Base-by-base conservation (phyloP, 768 basidiomycete species). In the Phanerochaete sordida region DNA sequence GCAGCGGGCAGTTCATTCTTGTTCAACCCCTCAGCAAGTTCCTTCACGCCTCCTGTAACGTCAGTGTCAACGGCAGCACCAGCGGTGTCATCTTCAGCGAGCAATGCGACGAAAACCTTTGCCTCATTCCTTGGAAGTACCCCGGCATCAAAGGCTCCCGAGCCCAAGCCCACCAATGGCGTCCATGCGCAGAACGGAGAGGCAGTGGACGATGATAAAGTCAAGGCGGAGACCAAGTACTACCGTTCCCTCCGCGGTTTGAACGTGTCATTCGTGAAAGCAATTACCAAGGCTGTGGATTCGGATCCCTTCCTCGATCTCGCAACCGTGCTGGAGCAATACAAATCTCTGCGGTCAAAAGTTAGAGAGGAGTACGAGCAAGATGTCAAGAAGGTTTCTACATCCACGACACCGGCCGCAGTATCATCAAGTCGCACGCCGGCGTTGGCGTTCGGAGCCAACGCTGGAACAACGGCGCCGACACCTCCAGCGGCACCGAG, bases 201-300 rank as follows among this genome's bases (percentile, higher is more conserved):
- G 16, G 45, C 59, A 0, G 63, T 65, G 13, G 64, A 64, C 13
- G 63, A 74, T 64, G 62, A 71, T 63, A 68, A 72, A 37, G 66
- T 74, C 31, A 64, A 65, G 16, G 62, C 66, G 26, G 77, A 79
- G 35, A 64, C 83, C 16, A 81, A 82, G 55, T 90, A 86, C 68
- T 90, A 84, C 73, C 82, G 75, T 43, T 81, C 84, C 26, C 79
- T 92, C n/a, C 85, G 90, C 35, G 90, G 89, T 15, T 78, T 92
- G 44, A 92, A 92, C 66, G 72, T 80, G 33, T 88, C 87, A 2
- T 76, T 91, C 61, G 69, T 88, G 24, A 74, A 80, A n/a, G 79
- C 82, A 15, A 69, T 90, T 56, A 76, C 81, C 30, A 80, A 81
- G 60, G 81, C 83, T 23, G 75, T 89, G 23, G 82, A 87, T 51